Conservation (phyloP, 2,329 filamentous ascomycete species). For the Aspergillus tamarii region DNA sequence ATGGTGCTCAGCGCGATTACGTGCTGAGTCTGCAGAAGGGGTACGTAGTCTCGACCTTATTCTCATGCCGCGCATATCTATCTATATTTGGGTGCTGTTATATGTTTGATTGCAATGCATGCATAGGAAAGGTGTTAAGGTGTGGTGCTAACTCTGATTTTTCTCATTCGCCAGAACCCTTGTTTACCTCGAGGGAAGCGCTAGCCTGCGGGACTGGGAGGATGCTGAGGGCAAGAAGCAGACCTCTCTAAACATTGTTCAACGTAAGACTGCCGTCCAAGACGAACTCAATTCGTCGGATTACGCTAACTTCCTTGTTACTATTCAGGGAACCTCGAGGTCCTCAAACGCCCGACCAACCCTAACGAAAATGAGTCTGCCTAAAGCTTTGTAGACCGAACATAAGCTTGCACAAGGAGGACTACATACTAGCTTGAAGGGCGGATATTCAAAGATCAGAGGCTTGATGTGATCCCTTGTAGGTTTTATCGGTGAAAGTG, state of each 20-base stretch:
- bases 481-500: conserved; percentile 5
- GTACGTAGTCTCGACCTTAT: conserved; percentile 63
- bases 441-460: neutral
- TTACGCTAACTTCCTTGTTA: conserved; percentile 8
- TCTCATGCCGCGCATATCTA: neutral
- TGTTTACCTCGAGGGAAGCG: conserved; percentile 83
- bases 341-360: conserved; percentile 36
- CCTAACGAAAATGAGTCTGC: conserved; percentile 11
- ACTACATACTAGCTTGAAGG: neutral
- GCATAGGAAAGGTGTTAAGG: neutral
- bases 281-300: neutral
- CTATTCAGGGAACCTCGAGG: conserved; percentile 35
- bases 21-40: conserved; percentile 79
- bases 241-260: conserved; percentile 69
- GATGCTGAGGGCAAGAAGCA: conserved; percentile 70
- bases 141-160: conserved; percentile 15
- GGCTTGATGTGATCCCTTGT: neutral
- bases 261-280: conserved; percentile 64
- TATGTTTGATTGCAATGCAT: neutral
- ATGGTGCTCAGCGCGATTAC: conserved; percentile 71
- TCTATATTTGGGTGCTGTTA: neutral
- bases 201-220: conserved; percentile 67
- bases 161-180: conserved; percentile 61
- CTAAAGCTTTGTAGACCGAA: conserved; percentile 13
- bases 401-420: neutral